Base-by-base conservation (phyloP, 2,329 filamentous ascomycete genomes). In the Chaetomium sp. region DNA sequence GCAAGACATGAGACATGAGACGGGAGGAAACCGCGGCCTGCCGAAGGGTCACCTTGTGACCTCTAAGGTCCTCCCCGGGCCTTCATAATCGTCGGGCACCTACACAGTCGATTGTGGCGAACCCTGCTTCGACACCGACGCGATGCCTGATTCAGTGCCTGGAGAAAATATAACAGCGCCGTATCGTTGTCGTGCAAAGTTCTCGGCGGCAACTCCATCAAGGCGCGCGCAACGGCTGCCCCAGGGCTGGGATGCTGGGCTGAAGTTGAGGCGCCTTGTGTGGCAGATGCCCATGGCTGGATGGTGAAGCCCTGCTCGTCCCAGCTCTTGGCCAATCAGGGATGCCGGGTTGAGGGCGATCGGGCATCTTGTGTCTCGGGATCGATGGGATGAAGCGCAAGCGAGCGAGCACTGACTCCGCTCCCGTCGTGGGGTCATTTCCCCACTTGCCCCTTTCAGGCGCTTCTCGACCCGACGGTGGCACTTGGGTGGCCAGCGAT, bases 301-400 rank as follows among this genome's bases (percentile, higher is more conserved):
- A 42, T 42, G 38, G 19, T n/a, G 6, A 25, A 38, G 50, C 70
- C 68, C 61, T 64, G 67, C 65, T 63, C 62, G 66, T 66, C 64
- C 45, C 49, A 57, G 47, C 9, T 64, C n/a, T n/a, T 23, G 45
- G 42, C 70, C 68, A 72, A 72, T 72, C 61, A 68, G 23, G 9
- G 6, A 27, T 42, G 7, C 60, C 56, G 55, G 25, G 25, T 31
- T 42, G 12, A 59, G 33, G 70, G 33, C 70, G 70, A 72, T 72
- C 70, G 54, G 64, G 65, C 70, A 71, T 29, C 63, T 63, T 64
- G 57, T 59, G 70, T 72, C 69, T 71, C 70, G 70, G 70, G 69
- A 72, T 72, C 69, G 70, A 70, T 70, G 70, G 69, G 69, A 72
- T 72, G 70, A 71, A 70, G 70, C 70, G 66, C 65, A 68, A 71